A percentile compares a stretch with the other conserved stretches of the same genome.
These are phyloP conservation scores for Pinus taeda DNA, from an alignment of 75 land plant species.

Conservation along the genomic window DNA sequence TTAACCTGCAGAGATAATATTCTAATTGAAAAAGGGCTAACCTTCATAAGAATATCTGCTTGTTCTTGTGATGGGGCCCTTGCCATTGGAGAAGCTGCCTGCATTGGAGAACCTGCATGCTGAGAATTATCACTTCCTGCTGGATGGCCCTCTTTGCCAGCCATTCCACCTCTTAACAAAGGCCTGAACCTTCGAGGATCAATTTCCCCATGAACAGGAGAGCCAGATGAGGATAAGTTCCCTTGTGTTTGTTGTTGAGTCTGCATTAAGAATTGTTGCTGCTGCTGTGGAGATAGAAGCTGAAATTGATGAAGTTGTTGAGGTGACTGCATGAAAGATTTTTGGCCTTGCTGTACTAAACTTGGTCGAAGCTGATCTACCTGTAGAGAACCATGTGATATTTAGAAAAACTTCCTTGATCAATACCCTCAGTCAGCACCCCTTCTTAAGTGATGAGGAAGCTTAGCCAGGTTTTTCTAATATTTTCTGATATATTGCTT, in stretches of 20 bases:
- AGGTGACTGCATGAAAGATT: conserved; percentile 67
- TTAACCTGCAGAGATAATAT: too few relatives aligned
- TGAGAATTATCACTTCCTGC: conserved; percentile 72
- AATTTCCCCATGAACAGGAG: conserved; percentile 32
- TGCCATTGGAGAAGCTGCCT: too few relatives aligned
- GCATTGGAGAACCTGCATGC: conserved; percentile 69
- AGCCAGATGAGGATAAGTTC: conserved; percentile 59
- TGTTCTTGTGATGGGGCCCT: too few relatives aligned
- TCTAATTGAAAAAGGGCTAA: too few relatives aligned
- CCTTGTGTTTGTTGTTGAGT: conserved; percentile 48
- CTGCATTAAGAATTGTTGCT: conserved; percentile 79
- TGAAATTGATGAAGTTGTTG: conserved; percentile 80
- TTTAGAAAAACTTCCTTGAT: too few relatives aligned
- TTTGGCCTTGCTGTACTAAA: conserved; percentile 66
- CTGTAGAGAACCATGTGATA: conserved; percentile 18
- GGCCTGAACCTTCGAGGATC: conserved; percentile 79
- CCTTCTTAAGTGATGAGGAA: too few relatives aligned
- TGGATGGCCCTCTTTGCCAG: conserved; percentile 70
- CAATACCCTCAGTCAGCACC: too few relatives aligned
- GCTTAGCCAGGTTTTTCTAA: too few relatives aligned
- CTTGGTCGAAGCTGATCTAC: conserved; percentile 92
- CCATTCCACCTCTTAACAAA: conserved; percentile 50
- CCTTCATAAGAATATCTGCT: too few relatives aligned
- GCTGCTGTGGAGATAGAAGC: conserved; percentile 37
- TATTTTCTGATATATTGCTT: too few relatives aligned